These are phyloP conservation scores for Nicotiana tabacum DNA, from an alignment of 257 asterid genomes.

Conservation along the genomic window DNA sequence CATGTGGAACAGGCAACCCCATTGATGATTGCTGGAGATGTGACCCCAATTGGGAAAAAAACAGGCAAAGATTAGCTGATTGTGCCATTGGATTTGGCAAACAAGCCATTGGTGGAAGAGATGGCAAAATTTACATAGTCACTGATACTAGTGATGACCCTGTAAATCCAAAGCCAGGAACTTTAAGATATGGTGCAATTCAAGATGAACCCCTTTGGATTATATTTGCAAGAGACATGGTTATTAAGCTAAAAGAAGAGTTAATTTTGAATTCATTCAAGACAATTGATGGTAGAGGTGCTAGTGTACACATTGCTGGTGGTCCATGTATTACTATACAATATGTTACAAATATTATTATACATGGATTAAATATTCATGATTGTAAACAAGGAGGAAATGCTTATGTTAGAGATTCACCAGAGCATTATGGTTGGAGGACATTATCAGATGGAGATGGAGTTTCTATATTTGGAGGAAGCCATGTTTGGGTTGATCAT, in stretches of 20 bases:
- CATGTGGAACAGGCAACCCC: constrained; percentile 83
- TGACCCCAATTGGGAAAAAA: constrained; percentile 67
- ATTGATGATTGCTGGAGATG: constrained; percentile 98
- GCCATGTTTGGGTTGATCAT: constrained; percentile 88
- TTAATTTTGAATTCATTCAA: constrained; percentile 80
- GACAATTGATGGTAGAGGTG: constrained; percentile 82
- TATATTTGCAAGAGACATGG: constrained; percentile 63
- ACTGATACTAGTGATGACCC: constrained; percentile 65
- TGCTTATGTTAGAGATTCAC: constrained; percentile 79
- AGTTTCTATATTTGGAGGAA: constrained; percentile 71
- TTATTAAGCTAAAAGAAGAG: constrained; percentile 67
- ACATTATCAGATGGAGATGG: constrained; percentile 82
- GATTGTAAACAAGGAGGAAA: constrained; percentile 84
- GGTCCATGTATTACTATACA: constrained; percentile 83
- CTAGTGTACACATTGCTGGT: constrained; percentile 74
- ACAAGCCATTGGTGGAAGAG: constrained; percentile 72
- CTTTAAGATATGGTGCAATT: constrained; percentile 64
- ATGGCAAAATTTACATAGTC: constrained; percentile 64
- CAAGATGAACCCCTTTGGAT: constrained; percentile 84
- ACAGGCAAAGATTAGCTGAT: constrained; percentile 64
- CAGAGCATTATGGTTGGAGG: constrained; percentile 73
- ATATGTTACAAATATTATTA: constrained; percentile 65
- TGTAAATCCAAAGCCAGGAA: constrained; percentile 69
- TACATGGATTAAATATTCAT: constrained; percentile 75
- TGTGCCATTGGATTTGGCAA: constrained; percentile 92